Base-by-base conservation (phyloP, 768 basidiomycete genomes). In the Termitomyces eurrhizus region DNA sequence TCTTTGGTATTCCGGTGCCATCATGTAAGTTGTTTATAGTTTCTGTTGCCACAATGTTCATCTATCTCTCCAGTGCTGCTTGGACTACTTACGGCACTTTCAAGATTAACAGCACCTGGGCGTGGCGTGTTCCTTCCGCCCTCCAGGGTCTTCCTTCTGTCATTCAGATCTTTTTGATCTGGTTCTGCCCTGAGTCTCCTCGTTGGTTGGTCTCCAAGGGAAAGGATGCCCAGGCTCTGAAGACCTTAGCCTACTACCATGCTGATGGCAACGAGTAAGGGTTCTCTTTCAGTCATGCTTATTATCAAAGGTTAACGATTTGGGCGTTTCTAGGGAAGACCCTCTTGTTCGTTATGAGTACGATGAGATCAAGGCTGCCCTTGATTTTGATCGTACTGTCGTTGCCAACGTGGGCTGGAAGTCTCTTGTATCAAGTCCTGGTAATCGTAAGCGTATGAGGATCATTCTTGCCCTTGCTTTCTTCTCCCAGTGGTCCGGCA, bases 401-500 rank as follows among this genome's bases (percentile, higher is more conserved):
- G 78, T 80, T 18, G 69, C 77, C 55, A 85, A 84, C 63, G 74
- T 89, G 48, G 86, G 86, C 61, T 93, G 86, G 86, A 85, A 81
- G 67, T 79, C 87, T 3, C 80, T 94, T 64, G 73, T 91, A 68
- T 67, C 76, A 46, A 90, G 82, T 49, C 72, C 79, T 33, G 92
- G 90, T 55, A 93, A 93, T 80, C 77, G 83, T 64, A 86, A 78
- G 72, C 89, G 92, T 60, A 81, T 93, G 80, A 74, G 81, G 58
- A 88, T 92, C 71, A 88, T 93, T 71, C 70, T 89, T 63, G 87
- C 87, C 51, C 76, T 92, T 58, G 89, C 88, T 51, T 89, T 89
- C 81, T 91, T 92, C 81, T 91, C 89, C 2, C 88, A 90, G 66
- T 92, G 89, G 90, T 91, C 88, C 11, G 90, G 89, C 14, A 92